Evolutionary conservation across 164 flowering plant genomes (phyloP).

Genomic region (Warburgia ugandensis): DNA sequence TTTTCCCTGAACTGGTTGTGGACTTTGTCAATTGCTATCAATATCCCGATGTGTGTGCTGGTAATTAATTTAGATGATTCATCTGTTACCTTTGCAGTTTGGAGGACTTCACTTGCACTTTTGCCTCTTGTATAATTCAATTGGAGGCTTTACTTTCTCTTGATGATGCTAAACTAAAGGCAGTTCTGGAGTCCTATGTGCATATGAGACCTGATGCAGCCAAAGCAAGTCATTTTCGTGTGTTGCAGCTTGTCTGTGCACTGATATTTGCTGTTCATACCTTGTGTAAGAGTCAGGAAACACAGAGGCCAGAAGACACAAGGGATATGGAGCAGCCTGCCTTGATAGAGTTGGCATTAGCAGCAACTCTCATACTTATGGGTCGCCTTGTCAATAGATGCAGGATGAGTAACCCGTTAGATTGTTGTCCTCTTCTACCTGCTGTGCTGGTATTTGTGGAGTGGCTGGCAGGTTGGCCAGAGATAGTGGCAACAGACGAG

Average conservation of each 20-base stretch:
- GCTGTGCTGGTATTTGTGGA: conserved; percentile 62
- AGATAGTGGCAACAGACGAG: conserved; percentile 18
- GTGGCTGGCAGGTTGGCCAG: conserved; percentile 39
- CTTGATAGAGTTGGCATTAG: conserved; percentile 27
- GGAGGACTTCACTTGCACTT: conserved; percentile 48
- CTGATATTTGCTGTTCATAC: conserved; percentile 45
- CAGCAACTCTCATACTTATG: conserved; percentile 43
- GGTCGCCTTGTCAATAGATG: conserved; percentile 60
- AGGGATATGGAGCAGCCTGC: conserved; percentile 21
- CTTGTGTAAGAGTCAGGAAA: conserved; percentile 17
- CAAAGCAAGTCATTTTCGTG: conserved; percentile 56
- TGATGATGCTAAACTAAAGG: conserved; percentile 40
- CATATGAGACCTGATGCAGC: conserved; percentile 32
- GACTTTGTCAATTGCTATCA: not conserved
- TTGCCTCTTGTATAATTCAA: conserved; percentile 39
- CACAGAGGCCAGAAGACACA: conserved; percentile 8
- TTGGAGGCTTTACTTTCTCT: conserved; percentile 46
- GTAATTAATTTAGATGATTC: no score
- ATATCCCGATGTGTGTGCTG: no score
- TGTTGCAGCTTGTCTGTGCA: conserved; percentile 51
- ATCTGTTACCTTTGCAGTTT: conserved; percentile 31
- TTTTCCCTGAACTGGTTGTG: not conserved
- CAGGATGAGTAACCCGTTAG: conserved; percentile 16
- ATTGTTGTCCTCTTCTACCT: conserved; percentile 50
- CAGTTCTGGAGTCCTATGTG: conserved; percentile 44